Conservation (phyloP, 2,329 filamentous ascomycete species). For the Apiospora pterosperma region DNA sequence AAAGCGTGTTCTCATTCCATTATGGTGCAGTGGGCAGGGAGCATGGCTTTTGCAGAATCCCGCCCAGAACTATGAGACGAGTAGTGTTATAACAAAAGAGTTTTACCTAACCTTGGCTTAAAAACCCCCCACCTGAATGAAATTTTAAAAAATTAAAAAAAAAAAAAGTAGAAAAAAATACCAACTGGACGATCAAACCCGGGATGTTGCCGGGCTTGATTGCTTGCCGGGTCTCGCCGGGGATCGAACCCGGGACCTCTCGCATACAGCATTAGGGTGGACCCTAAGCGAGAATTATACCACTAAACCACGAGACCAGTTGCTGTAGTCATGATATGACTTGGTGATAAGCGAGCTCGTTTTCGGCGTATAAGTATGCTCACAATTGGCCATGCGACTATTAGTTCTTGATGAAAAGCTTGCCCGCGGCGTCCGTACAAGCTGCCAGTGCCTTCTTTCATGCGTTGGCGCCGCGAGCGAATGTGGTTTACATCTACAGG, state of each 20-base stretch:
- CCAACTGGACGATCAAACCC: too few species aligned
- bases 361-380: background rate
- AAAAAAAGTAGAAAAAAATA: background rate
- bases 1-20: background rate
- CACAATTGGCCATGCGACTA: too few species aligned
- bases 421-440: too few species aligned
- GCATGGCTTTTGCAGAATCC: too few species aligned
- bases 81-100: too few species aligned
- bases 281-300: slow-evolving; percentile 8
- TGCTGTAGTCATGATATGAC: background rate
- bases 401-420: too few species aligned
- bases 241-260: slow-evolving; percentile 7
- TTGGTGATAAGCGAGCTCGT: background rate
- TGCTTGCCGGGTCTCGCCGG: slow-evolving; percentile 7
- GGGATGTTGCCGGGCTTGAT: too few species aligned
- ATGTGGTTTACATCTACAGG: too few species aligned
- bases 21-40: background rate
- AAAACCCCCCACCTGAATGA: background rate
- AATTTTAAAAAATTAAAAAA: background rate
- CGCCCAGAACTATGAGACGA: too few species aligned
- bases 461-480: too few species aligned
- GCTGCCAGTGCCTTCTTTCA: too few species aligned
- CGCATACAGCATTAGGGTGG: slow-evolving; percentile 2
- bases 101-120: background rate
- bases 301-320: slow-evolving; percentile 7